Evolutionary conservation across 345 rosid species (phyloP), one percentile per base, ranked within the genome.

Genomic region (Sapria himalayana): DNA sequence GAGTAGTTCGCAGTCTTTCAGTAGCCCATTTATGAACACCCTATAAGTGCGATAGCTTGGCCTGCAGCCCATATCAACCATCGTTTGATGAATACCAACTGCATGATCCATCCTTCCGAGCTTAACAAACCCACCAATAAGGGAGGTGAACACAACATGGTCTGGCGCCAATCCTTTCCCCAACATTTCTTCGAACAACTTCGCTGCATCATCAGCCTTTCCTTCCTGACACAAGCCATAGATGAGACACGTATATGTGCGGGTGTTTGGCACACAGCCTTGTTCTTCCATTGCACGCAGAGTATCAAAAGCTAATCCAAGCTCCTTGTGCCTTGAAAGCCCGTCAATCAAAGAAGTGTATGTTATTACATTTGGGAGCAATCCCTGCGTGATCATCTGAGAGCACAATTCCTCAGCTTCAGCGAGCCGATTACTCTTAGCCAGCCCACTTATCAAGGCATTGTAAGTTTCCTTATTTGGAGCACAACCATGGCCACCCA

Each of bases 311-410:
- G 74, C 80, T 50, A 31, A 56, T 29, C 54, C 39, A 9, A 58
- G 48, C 18, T 40, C 61, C 14, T 64, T 69, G 57, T 62, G 64
- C 53, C 41, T 56, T 31, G 72, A 67, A 3, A 61, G 55, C 23
- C 80, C 80, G 15, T 66, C 57, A 19, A 76, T 66, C 58, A 76
- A 58, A 29, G 72, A 72, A 3, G 80, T 64, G 43, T 72, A 76
- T 21, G 80, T 72, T 37, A 72, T 57, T 18, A 59, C 60, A 54
- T 64, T 64, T 9, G 77, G 74, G 37, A 36, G 45, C 55, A 72
- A 57, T 23, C 66, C 68, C 41, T 48, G 50, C 62, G 55, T 54
- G 39, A 37, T 43, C 66, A 76, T 72, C 55, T 59, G 54, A 21
- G 20, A 38, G 34, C 59, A 39, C 37, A 76, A 43, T 48, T 46